These are phyloP conservation scores for Dentipellis fragilis DNA, from an alignment of 768 basidiomycete species.

Conservation along the genomic window DNA sequence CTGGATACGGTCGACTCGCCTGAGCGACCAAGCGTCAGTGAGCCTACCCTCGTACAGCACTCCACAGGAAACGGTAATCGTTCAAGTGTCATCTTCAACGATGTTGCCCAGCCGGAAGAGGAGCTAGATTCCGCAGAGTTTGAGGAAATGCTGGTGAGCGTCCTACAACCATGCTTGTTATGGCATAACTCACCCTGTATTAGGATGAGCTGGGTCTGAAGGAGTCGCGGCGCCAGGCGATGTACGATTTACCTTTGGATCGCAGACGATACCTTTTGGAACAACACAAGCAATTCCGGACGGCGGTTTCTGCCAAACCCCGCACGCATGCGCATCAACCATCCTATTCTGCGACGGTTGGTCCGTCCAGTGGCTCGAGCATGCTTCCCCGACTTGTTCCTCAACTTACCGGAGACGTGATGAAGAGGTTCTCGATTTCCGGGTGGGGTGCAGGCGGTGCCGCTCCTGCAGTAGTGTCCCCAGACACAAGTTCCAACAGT, in stretches of 20 bases:
- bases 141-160: conserved; percentile 60
- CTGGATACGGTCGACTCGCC: conserved; percentile 9
- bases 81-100: conserved; percentile 14
- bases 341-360: conserved; percentile 42
- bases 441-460: conserved; percentile 41
- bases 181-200: conserved; percentile 4
- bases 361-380: conserved; percentile 45
- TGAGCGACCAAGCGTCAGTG: conserved; percentile 57
- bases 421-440: conserved; percentile 57
- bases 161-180: neutral
- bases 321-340: conserved; percentile 19
- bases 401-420: conserved; percentile 67
- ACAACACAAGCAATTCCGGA: conserved; percentile 38
- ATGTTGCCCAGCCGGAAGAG: conserved; percentile 20
- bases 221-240: conserved; percentile 51
- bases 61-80: conserved; percentile 8
- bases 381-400: conserved; percentile 62
- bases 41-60: conserved; percentile 48
- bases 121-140: conserved; percentile 40
- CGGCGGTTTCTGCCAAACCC: conserved; percentile 22
- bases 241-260: conserved; percentile 49
- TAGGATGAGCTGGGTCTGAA: conserved; percentile 70
- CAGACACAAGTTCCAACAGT: conserved; percentile 26
- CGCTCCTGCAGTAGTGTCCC: conserved; percentile 25
- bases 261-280: conserved; percentile 60